Percentiles rank a stretch among this genome's conserved stretches.
Conservation (phyloP, 345 rosid genomes). For the Lepidium africanum region DNA sequence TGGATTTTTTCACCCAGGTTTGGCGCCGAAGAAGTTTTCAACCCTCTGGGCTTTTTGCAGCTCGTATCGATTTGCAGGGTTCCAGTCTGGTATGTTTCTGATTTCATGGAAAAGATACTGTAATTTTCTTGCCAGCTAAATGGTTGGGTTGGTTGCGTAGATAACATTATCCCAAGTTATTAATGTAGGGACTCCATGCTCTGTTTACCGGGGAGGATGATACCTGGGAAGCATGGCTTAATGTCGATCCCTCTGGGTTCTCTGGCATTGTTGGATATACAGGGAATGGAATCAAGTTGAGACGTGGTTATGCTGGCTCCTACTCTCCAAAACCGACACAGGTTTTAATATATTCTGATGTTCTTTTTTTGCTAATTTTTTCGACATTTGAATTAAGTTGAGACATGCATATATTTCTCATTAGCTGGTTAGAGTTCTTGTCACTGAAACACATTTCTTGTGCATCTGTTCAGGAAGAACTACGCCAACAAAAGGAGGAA, state of each 20-base stretch:
- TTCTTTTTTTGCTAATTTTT: neutral
- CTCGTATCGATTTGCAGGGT: conserved; percentile 91
- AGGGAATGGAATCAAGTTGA: conserved; percentile 71
- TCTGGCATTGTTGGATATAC: conserved; percentile 52
- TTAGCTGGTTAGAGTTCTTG: conserved; percentile 1
- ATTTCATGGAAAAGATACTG: conserved; percentile 1
- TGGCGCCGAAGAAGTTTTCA: conserved; percentile 95
- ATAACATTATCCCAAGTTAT: conserved; percentile 5
- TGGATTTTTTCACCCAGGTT: conserved; percentile 45
- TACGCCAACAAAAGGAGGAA: conserved; percentile 85
- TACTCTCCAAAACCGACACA: conserved; percentile 72
- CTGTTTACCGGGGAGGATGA: conserved; percentile 91
- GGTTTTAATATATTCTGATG: conserved; percentile 28
- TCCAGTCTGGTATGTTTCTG: conserved; percentile 52
- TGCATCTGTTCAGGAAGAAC: conserved; percentile 54
- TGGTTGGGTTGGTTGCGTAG: neutral
- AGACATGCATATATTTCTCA: neutral
- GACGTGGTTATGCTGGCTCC: conserved; percentile 85
- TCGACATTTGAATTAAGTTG: neutral
- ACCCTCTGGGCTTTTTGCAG: conserved; percentile 92
- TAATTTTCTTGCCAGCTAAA: neutral
- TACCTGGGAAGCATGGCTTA: conserved; percentile 98
- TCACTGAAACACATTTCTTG: neutral
- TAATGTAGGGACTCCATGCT: conserved; percentile 77
- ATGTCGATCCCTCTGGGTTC: conserved; percentile 73